phyloP scores from a whole-genome alignment of 2,329 filamentous ascomycete genomes.

The Akanthomyces muscarius region DNA sequence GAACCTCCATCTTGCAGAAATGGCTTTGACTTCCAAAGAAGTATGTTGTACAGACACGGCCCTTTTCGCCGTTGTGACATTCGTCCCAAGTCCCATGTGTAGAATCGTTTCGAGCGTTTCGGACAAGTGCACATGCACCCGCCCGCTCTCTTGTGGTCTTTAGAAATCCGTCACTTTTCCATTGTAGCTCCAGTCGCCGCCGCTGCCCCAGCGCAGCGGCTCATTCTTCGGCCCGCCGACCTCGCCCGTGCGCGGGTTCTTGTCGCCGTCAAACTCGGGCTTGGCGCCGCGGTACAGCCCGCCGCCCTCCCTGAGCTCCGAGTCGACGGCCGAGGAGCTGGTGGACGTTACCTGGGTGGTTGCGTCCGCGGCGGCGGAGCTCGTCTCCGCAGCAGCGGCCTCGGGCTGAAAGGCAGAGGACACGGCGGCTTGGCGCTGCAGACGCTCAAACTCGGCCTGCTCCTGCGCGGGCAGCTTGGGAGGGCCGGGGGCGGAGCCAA shows the following conservation, averaged over 20 bases:
- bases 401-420: slow-evolving; percentile 40
- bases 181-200: slow-evolving; percentile 86
- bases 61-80: background rate
- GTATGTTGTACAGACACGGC: background rate
- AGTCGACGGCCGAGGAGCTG: slow-evolving; percentile 27
- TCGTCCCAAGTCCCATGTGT: background rate
- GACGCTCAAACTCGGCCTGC: slow-evolving; percentile 84
- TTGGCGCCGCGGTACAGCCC: slow-evolving; percentile 71
- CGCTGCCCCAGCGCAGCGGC: slow-evolving; percentile 78
- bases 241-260: slow-evolving; percentile 91
- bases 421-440: slow-evolving; percentile 62
- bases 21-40: background rate
- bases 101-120: too few species aligned
- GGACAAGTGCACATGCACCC: too few species aligned
- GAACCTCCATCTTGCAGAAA: background rate
- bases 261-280: slow-evolving; percentile 90
- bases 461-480: slow-evolving; percentile 83
- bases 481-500: slow-evolving; percentile 58
- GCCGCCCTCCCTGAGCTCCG: slow-evolving; percentile 53
- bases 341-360: slow-evolving; percentile 30
- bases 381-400: slow-evolving; percentile 12
- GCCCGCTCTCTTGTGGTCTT: background rate
- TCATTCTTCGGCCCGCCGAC: slow-evolving; percentile 97
- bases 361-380: slow-evolving; percentile 23
- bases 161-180: slow-evolving; percentile 90